These are phyloP conservation scores for Diutina siamensis DNA, from an alignment of 1,139 yeast species.

Conservation along the genomic window DNA sequence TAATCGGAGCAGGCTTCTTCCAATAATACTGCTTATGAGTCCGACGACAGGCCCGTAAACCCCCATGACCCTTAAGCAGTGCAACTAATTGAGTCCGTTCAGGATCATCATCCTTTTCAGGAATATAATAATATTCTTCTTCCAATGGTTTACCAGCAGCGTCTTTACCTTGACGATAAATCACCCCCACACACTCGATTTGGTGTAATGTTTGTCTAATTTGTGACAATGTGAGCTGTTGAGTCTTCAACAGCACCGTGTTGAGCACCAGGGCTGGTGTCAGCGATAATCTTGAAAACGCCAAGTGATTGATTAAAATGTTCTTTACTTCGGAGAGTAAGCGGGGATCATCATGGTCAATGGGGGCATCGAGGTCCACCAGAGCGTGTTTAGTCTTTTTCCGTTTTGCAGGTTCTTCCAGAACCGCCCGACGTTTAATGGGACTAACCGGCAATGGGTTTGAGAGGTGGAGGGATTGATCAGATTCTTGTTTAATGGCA, in stretches of 20 bases:
- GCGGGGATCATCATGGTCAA: background rate
- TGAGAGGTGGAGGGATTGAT: too few species aligned
- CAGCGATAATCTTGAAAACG: conserved; percentile 79
- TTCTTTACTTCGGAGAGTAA: conserved; percentile 36
- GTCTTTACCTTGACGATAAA: conserved; percentile 82
- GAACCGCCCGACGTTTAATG: background rate
- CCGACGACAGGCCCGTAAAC: conserved; percentile 80
- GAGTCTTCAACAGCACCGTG: conserved; percentile 24
- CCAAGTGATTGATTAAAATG: conserved; percentile 71
- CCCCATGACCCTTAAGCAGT: conserved; percentile 70
- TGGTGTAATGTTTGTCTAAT: conserved; percentile 39
- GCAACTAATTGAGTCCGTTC: conserved; percentile 62
- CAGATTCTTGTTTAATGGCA: too few species aligned
- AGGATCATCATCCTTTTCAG: conserved; percentile 66
- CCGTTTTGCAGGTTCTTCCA: background rate
- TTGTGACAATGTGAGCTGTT: conserved; percentile 29
- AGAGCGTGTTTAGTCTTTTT: background rate
- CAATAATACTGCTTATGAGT: conserved; percentile 88
- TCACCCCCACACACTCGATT: conserved; percentile 63
- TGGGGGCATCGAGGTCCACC: background rate
- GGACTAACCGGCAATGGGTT: too few species aligned
- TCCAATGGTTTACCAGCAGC: conserved; percentile 93
- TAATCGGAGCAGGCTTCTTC: conserved; percentile 51
- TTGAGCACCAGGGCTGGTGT: conserved; percentile 68
- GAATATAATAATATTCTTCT: conserved; percentile 83